Evolutionary conservation across 2,329 filamentous ascomycete genomes (phyloP).

Genomic region (Aureobasidium sp.): DNA sequence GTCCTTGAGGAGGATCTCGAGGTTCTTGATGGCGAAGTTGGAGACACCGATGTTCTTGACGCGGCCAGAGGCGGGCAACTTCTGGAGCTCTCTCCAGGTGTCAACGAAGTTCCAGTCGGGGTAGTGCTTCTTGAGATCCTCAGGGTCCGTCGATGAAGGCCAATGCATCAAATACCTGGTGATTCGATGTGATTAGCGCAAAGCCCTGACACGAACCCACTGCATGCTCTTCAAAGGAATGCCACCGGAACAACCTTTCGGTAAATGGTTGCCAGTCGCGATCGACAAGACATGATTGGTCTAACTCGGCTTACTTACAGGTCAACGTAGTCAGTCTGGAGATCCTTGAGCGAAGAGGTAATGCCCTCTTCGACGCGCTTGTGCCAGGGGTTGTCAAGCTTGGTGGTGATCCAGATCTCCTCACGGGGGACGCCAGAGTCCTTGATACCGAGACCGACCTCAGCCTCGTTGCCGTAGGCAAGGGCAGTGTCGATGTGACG

Average conservation of each 20-base stretch:
- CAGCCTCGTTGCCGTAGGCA: conserved; percentile 71
- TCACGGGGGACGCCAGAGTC: conserved; percentile 57
- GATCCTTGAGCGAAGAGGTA: conserved; percentile 51
- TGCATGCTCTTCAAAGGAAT: no score
- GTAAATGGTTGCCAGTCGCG: no score
- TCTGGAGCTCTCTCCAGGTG: conserved; percentile 49
- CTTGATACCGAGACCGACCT: conserved; percentile 66
- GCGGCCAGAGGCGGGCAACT: conserved; percentile 58
- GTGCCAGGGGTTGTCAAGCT: conserved; percentile 76
- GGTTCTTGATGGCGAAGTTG: conserved; percentile 76
- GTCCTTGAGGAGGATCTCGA: conserved; percentile 65
- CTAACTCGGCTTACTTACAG: no score
- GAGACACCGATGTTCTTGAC: conserved; percentile 59
- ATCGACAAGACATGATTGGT: no score
- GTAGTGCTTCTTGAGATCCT: conserved; percentile 59
- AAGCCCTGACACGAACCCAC: conserved; percentile 53
- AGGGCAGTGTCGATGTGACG: conserved; percentile 53
- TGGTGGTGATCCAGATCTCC: conserved; percentile 70
- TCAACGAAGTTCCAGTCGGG: conserved; percentile 68
- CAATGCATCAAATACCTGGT: conserved; percentile 55
- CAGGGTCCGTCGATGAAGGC: conserved; percentile 58
- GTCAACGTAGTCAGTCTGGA: conserved; percentile 61
- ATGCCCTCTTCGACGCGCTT: conserved; percentile 59
- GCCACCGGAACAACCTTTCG: no score
- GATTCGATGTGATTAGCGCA: conserved; percentile 64